Percentiles rank a stretch among this genome's conserved stretches.
These are phyloP conservation scores for Acanthamoeba quina DNA, from an alignment of 208 protist genomes.

Conservation along the genomic window DNA sequence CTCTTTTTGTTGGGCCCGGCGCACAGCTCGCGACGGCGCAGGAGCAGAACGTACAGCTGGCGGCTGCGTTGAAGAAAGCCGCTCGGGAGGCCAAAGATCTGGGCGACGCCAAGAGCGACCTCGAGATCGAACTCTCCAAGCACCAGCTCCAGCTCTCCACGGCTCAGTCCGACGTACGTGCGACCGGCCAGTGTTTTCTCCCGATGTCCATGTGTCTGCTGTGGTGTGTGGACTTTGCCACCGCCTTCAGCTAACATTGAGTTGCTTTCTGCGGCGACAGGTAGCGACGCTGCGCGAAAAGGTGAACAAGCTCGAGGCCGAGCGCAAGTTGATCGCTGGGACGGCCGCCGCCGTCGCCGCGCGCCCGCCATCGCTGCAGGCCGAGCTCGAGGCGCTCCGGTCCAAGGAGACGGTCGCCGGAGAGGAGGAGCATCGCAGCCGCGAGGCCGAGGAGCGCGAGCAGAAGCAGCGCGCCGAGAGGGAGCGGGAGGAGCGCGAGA, in stretches of 20 bases:
- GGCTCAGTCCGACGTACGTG: not conserved
- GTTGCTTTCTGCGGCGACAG: not conserved
- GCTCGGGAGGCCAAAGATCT: not conserved
- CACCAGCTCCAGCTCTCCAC: constrained; percentile 22
- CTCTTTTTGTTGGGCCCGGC: not conserved
- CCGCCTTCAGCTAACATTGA: not conserved
- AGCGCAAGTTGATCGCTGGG: constrained; percentile 27
- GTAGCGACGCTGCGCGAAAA: constrained; percentile 2
- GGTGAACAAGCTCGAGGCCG: not conserved
- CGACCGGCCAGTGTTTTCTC: too few species aligned
- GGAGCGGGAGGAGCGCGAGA: not conserved
- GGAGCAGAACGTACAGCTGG: not conserved
- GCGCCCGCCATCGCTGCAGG: constrained; percentile 17
- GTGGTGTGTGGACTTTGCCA: not conserved
- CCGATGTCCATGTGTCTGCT: not conserved
- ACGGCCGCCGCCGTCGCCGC: not conserved
- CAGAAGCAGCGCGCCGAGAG: not conserved
- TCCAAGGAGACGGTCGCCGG: not conserved
- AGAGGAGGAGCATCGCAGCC: not conserved
- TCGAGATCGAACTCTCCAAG: constrained; percentile 11
- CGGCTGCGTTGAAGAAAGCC: not conserved
- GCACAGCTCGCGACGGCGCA: not conserved
- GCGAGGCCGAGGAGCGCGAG: not conserved
- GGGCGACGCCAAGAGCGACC: constrained; percentile 20
- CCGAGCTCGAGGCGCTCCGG: constrained; percentile 34